A percentile compares a stretch with the other conserved stretches of the same genome.
Evolutionary conservation across 208 protist genomes (phyloP).

Genomic region (Leishmania mexicana): DNA sequence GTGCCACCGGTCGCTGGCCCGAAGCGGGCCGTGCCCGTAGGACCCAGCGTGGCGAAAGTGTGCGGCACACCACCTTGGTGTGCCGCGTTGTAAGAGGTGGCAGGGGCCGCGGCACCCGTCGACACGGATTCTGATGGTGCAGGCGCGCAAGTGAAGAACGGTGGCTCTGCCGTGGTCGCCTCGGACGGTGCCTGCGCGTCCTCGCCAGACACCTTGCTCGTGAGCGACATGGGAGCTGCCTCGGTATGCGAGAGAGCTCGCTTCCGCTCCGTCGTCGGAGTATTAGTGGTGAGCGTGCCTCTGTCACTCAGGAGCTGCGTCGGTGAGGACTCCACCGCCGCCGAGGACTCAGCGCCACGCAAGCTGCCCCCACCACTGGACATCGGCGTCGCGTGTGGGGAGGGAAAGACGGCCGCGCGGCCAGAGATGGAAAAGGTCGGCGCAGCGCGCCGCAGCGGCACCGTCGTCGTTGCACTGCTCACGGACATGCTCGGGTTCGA

Average conservation of each 20-base stretch:
- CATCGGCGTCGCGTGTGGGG: background rate
- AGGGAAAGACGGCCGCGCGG: background rate
- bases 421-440: background rate
- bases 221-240: background rate
- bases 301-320: background rate
- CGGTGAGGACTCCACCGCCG: background rate
- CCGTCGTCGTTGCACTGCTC: background rate
- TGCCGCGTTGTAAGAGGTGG: background rate
- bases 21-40: background rate
- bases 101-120: background rate
- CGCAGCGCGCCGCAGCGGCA: background rate
- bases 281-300: background rate
- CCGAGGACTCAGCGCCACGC: background rate
- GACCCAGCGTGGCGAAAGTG: background rate
- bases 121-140: background rate
- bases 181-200: background rate
- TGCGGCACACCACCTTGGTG: background rate
- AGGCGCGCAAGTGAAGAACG: background rate
- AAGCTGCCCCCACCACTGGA: background rate
- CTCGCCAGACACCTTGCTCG: background rate
- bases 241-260: background rate
- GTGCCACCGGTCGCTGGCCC: background rate
- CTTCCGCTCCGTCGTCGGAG: conserved; percentile 23
- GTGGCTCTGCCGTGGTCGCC: background rate
- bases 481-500: background rate